phyloP scores from a whole-genome alignment of 768 basidiomycete genomes.

The Leccinum ochraceum region DNA sequence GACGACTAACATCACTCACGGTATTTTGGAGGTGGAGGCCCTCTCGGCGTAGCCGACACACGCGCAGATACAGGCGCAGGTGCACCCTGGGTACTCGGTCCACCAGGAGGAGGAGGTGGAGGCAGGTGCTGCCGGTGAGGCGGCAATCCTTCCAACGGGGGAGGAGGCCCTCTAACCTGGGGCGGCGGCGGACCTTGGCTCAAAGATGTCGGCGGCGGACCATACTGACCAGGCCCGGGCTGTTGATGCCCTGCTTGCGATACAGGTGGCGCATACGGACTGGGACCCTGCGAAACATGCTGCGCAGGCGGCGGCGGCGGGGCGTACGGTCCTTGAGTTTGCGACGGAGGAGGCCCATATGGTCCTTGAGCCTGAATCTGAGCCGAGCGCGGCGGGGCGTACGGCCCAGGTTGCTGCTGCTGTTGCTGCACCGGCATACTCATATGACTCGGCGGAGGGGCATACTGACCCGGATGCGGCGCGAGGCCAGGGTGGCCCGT shows the following conservation, averaged over 20 bases:
- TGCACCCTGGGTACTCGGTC: conserved; percentile 25
- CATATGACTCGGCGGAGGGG: conserved; percentile 20
- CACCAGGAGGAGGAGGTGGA: conserved; percentile 32
- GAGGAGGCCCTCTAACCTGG: conserved; percentile 31
- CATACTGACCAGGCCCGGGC: conserved; percentile 24
- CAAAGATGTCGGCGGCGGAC: conserved; percentile 30
- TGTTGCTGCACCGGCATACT: conserved; percentile 16
- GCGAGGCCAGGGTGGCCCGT: conserved; percentile 26
- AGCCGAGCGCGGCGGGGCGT: conserved; percentile 18
- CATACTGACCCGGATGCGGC: conserved; percentile 33
- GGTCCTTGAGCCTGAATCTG: conserved; percentile 16
- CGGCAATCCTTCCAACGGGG: conserved; percentile 26
- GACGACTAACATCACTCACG: conserved; percentile 45
- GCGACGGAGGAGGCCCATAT: conserved; percentile 32
- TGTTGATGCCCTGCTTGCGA: conserved; percentile 12
- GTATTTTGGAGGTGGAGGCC: conserved; percentile 53
- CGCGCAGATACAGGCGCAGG: conserved; percentile 29
- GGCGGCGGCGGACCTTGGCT: conserved; percentile 31
- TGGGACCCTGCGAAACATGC: background rate
- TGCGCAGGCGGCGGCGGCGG: conserved; percentile 16
- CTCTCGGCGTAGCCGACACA: conserved; percentile 35
- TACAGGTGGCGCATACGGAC: conserved; percentile 24
- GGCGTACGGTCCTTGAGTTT: conserved; percentile 19
- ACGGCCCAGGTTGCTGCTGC: conserved; percentile 28
- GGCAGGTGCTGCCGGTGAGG: conserved; percentile 24